Conservation (phyloP, 768 basidiomycete species). For the Vararia minispora region DNA sequence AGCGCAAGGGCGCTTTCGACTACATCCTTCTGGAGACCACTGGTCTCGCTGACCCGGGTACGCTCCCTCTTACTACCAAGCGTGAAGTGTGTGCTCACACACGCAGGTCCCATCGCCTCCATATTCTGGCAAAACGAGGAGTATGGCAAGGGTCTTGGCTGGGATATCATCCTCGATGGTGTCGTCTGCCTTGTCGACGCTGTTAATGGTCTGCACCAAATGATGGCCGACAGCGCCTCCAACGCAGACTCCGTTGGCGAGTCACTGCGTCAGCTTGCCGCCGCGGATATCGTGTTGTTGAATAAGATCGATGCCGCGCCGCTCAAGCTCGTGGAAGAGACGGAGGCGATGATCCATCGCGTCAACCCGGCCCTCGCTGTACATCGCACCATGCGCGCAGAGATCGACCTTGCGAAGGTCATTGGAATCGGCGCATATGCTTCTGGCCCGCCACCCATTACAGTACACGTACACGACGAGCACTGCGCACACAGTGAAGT, state of each 20-base stretch:
- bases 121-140: slow-evolving; percentile 88
- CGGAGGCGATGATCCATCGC: slow-evolving; percentile 51
- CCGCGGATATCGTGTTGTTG: slow-evolving; percentile 81
- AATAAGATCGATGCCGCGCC: slow-evolving; percentile 73
- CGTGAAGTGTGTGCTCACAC: background rate
- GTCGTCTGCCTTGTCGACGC: slow-evolving; percentile 92
- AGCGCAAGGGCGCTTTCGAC: slow-evolving; percentile 80
- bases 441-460: slow-evolving; percentile 21
- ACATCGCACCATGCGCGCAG: slow-evolving; percentile 55
- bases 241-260: no score
- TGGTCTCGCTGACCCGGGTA: slow-evolving; percentile 91
- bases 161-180: slow-evolving; percentile 71
- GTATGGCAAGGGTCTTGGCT: slow-evolving; percentile 53
- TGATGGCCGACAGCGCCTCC: slow-evolving; percentile 65
- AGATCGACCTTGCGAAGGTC: slow-evolving; percentile 65
- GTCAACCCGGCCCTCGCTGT: slow-evolving; percentile 78
- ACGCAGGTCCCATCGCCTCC: slow-evolving; percentile 69
- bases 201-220: slow-evolving; percentile 53
- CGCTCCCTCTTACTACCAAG: slow-evolving; percentile 4
- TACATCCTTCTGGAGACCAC: slow-evolving; percentile 95
- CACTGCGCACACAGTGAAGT: slow-evolving; percentile 22
- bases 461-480: slow-evolving; percentile 12
- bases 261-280: slow-evolving; percentile 78
- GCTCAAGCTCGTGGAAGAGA: slow-evolving; percentile 30
- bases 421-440: slow-evolving; percentile 76